Conservation (phyloP, 441 rosid species). For the Arabidopsis lyrata region DNA sequence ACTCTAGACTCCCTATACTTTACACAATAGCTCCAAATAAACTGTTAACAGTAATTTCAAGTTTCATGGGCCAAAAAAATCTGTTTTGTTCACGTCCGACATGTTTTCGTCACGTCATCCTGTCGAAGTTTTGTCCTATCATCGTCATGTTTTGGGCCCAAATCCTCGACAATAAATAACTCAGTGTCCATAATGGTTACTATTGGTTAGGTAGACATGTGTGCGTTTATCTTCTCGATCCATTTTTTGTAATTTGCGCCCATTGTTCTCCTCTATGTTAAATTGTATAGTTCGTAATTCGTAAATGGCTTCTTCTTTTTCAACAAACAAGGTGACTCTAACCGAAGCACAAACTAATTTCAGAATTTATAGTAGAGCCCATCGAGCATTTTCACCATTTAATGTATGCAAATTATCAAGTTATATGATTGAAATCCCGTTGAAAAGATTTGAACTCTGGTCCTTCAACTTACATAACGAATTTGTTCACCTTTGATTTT, state of each 20-base stretch:
- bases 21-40: neutral
- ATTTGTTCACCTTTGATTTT: neutral
- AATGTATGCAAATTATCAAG: neutral
- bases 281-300: neutral
- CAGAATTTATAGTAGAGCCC: neutral
- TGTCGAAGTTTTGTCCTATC: conserved; percentile 13
- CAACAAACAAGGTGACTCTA: neutral
- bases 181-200: conserved; percentile 11
- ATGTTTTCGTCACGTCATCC: neutral
- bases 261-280: neutral
- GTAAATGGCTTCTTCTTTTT: neutral
- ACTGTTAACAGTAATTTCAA: neutral
- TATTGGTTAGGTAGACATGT: conserved; percentile 14
- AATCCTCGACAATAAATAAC: conserved; percentile 12
- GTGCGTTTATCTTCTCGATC: conserved; percentile 17
- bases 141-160: too few relatives aligned
- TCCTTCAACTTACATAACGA: neutral
- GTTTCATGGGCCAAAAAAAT: neutral
- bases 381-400: neutral
- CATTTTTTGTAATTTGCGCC: conserved; percentile 12
- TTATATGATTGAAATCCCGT: neutral
- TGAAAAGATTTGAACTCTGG: neutral
- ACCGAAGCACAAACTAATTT: neutral
- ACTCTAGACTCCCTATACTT: neutral
- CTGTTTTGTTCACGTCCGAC: neutral